Conservation (phyloP, 768 basidiomycete species). For the Mycena leptocephala region DNA sequence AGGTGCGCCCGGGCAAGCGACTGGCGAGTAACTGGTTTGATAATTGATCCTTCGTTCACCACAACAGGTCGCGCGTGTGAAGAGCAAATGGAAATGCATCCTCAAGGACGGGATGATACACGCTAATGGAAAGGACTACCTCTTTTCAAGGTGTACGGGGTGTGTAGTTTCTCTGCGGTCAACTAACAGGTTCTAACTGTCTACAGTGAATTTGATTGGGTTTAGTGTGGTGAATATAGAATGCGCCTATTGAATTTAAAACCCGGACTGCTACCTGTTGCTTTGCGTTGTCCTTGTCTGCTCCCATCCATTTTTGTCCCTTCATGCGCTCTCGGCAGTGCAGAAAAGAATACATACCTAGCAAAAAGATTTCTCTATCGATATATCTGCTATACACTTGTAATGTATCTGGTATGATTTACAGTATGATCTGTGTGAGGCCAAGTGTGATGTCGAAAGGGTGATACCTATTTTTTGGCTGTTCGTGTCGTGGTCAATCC, state of each 20-base stretch:
- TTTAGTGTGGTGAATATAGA: constrained; percentile 9
- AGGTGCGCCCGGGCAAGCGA: constrained; percentile 67
- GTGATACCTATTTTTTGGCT: too few relatives aligned
- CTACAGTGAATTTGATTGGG: constrained; percentile 34
- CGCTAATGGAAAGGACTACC: constrained; percentile 96
- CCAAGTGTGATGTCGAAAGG: too few relatives aligned
- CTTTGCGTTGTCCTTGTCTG: neutral
- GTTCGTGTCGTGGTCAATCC: too few relatives aligned
- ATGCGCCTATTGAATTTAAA: neutral
- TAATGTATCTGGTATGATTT: too few relatives aligned
- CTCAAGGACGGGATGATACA: constrained; percentile 99
- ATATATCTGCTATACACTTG: neutral
- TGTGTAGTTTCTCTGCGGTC: constrained; percentile 55
- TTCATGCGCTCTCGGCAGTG: neutral
- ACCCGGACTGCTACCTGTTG: neutral
- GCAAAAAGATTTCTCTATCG: neutral
- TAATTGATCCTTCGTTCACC: constrained; percentile 12
- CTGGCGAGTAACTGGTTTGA: neutral
- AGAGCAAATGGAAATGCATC: constrained; percentile 99
- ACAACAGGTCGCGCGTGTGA: constrained; percentile 98
- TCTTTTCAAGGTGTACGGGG: constrained; percentile 98
- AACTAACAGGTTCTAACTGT: neutral
- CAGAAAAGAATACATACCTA: constrained; percentile 9
- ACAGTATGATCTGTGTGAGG: too few relatives aligned
- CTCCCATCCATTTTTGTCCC: neutral